A percentile compares a stretch with the other conserved stretches of the same genome.
Conservation (phyloP, 2,329 filamentous ascomycete species). For the Ophiocordyceps robertsii region DNA sequence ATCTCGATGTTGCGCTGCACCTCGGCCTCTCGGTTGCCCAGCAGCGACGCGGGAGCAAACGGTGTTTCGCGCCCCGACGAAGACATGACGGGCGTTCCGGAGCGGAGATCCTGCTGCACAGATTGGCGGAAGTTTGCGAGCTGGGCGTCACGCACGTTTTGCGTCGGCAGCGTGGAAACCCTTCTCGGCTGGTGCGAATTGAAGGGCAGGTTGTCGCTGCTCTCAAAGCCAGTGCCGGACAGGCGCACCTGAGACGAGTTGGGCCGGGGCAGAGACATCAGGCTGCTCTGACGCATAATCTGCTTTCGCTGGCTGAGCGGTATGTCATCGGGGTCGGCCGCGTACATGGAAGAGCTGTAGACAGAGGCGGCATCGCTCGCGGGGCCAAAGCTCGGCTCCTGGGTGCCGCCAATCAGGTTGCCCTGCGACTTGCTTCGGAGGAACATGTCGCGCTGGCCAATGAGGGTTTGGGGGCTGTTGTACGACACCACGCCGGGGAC, state of each 20-base stretch:
- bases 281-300: conserved; percentile 41
- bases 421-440: conserved; percentile 38
- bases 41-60: conserved; percentile 19
- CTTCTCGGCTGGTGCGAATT: conserved; percentile 43
- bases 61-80: conserved; percentile 23
- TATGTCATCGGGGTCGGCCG: conserved; percentile 49
- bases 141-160: conserved; percentile 38
- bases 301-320: conserved; percentile 55
- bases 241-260: not conserved
- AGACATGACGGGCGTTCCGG: conserved; percentile 20
- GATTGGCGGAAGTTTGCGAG: conserved; percentile 56
- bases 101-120: conserved; percentile 46
- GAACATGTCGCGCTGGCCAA: conserved; percentile 41
- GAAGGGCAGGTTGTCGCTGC: conserved; percentile 24
- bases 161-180: conserved; percentile 25
- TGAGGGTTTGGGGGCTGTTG: conserved; percentile 38
- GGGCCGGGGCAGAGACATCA: conserved; percentile 14
- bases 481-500: conserved; percentile 35
- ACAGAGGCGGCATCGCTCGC: conserved; percentile 29
- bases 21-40: conserved; percentile 23
- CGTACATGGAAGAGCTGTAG: conserved; percentile 20
- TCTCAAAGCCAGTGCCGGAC: conserved; percentile 8
- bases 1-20: conserved; percentile 36
- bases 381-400: conserved; percentile 13
- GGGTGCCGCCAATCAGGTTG: conserved; percentile 16